A percentile compares a stretch with the other conserved stretches of the same genome.
phyloP scores from a whole-genome alignment of 1,284 basidiomycete species.

The Ceratobasidium theobromae region DNA sequence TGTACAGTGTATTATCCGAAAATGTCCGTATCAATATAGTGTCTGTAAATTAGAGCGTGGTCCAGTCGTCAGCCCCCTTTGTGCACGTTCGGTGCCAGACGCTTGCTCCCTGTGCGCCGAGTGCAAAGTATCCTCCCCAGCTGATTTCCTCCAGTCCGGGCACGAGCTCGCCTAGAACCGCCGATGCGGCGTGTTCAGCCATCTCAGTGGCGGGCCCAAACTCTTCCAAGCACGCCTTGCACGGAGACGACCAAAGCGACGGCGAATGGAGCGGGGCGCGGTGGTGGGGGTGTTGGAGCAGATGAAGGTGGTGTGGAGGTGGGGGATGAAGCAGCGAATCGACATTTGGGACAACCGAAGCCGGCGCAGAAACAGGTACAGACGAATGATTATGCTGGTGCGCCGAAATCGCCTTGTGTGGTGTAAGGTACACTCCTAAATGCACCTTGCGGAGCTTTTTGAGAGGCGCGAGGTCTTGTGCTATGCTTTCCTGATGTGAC shows the following conservation, averaged over 20 bases:
- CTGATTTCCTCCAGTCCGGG: conserved; percentile 14
- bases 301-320: conserved; percentile 33
- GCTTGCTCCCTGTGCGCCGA: conserved; percentile 9
- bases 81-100: neutral
- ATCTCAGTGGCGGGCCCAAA: conserved; percentile 21
- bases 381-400: conserved; percentile 20
- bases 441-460: conserved; percentile 7
- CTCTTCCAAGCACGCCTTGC: conserved; percentile 4
- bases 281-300: conserved; percentile 35
- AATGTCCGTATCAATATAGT: too few relatives aligned
- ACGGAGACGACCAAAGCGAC: conserved; percentile 36
- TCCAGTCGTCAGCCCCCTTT: too few relatives aligned
- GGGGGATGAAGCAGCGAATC: conserved; percentile 26
- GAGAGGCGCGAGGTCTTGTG: conserved; percentile 24
- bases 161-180: neutral
- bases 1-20: too few relatives aligned
- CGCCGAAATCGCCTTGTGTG: conserved; percentile 9
- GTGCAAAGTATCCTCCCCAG: conserved; percentile 28
- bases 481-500: neutral
- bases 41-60: too few relatives aligned
- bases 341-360: neutral
- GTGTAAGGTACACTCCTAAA: conserved; percentile 23
- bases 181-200: conserved; percentile 15
- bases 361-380: neutral
- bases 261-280: neutral